Evolutionary conservation across 1,139 yeast genomes (phyloP).

Genomic region (Yamadazyma dushanensis): DNA sequence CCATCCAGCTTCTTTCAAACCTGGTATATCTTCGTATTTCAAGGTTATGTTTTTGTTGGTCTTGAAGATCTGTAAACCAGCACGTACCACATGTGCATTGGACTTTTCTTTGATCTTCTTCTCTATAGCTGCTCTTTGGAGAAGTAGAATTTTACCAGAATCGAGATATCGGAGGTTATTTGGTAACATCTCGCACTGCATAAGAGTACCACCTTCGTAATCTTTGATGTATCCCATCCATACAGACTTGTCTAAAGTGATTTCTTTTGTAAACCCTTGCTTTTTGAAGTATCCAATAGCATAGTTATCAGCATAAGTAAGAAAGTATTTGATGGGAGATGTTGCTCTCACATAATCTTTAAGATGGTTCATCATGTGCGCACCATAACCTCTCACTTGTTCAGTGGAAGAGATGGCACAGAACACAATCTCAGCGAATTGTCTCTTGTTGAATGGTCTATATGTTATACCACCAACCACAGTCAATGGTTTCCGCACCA

Average conservation of each 20-base stretch:
- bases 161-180: constrained; percentile 78
- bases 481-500: constrained; percentile 85
- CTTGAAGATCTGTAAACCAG: constrained; percentile 77
- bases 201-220: constrained; percentile 97
- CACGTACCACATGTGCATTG: constrained; percentile 73
- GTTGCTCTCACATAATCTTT: constrained; percentile 94
- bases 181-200: constrained; percentile 97
- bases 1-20: constrained; percentile 93
- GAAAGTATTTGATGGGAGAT: constrained; percentile 79
- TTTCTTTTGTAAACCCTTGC: constrained; percentile 96
- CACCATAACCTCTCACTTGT: constrained; percentile 98
- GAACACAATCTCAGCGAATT: constrained; percentile 96
- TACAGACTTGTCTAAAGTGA: constrained; percentile 74
- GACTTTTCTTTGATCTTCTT: constrained; percentile 80
- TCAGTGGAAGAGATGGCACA: constrained; percentile 97
- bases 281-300: constrained; percentile 98
- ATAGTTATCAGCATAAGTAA: constrained; percentile 97
- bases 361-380: constrained; percentile 95
- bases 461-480: constrained; percentile 98
- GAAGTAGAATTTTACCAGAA: constrained; percentile 75
- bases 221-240: constrained; percentile 99
- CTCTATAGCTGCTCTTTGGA: constrained; percentile 90
- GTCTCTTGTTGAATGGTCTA: constrained; percentile 86
- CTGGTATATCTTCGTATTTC: constrained; percentile 78
- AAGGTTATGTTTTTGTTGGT: constrained; percentile 43